Conservation (phyloP, 768 basidiomycete genomes). For the Dentipellis sp. region DNA sequence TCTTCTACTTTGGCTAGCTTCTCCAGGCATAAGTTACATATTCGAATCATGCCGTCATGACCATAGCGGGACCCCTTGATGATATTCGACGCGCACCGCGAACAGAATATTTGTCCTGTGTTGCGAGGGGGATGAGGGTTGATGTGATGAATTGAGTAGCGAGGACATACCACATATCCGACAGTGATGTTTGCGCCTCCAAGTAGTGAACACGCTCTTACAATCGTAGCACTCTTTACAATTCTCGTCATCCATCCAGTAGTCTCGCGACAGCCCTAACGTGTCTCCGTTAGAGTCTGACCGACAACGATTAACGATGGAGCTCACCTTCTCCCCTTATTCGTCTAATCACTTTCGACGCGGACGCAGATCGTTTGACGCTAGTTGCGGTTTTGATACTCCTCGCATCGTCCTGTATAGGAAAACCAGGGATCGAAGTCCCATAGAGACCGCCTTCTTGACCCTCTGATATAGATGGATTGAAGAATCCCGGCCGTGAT, state of each 20-base stretch:
- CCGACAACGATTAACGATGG: conserved; percentile 1
- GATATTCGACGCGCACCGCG: conserved; percentile 92
- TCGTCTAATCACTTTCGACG: conserved; percentile 84
- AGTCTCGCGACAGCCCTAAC: conserved; percentile 80
- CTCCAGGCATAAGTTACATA: conserved; percentile 93
- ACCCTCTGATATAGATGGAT: conserved; percentile 45
- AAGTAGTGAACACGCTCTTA: conserved; percentile 88
- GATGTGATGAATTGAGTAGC: not conserved
- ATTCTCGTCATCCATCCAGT: conserved; percentile 98
- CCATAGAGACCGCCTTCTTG: conserved; percentile 53
- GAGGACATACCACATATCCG: conserved; percentile 76
- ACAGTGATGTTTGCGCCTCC: conserved; percentile 95
- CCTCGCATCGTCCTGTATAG: conserved; percentile 83
- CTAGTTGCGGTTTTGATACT: conserved; percentile 73
- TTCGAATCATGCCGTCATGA: conserved; percentile 89
- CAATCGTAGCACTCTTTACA: conserved; percentile 96
- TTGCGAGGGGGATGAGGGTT: not conserved
- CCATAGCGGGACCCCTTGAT: conserved; percentile 93
- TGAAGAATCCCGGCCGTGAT: conserved; percentile 38
- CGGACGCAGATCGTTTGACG: conserved; percentile 68
- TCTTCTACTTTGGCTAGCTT: conserved; percentile 85
- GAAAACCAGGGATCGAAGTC: conserved; percentile 84
- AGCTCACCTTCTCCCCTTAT: conserved; percentile 79
- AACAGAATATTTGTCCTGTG: conserved; percentile 95
- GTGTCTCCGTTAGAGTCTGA: conserved; percentile 1